Evolutionary conservation across 73 alveolate species (phyloP).

Genomic region (Paramecium caudatum): DNA sequence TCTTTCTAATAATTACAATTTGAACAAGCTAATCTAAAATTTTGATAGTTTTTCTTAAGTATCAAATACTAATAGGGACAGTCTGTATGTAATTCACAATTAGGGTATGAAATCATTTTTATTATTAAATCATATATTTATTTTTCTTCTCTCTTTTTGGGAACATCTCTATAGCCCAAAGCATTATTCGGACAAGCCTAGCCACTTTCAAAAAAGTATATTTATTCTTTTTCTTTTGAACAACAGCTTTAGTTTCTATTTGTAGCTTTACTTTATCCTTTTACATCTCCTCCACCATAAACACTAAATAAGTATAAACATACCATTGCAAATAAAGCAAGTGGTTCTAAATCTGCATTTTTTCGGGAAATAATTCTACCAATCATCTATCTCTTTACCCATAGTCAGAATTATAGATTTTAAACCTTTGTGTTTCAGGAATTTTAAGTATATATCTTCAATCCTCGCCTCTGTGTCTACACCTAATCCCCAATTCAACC

Average conservation of each 20-base stretch:
- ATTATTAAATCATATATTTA: no score
- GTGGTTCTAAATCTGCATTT: constrained; percentile 66
- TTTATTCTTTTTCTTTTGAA: constrained; percentile 10
- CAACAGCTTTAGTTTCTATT: background rate
- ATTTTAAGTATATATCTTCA: constrained; percentile 70
- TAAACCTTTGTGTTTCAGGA: background rate
- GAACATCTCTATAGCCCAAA: constrained; percentile 4
- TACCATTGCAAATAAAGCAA: constrained; percentile 72
- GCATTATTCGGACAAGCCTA: background rate
- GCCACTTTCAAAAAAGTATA: constrained; percentile 12
- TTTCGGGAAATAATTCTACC: constrained; percentile 72
- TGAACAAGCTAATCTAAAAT: no score
- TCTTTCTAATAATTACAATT: no score
- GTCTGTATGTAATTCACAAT: no score
- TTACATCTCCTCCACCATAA: constrained; percentile 16
- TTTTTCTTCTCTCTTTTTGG: background rate
- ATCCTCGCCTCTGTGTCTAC: constrained; percentile 61
- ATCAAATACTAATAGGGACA: no score
- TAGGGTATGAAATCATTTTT: no score
- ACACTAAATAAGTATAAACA: background rate
- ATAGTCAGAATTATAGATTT: background rate
- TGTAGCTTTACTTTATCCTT: constrained; percentile 11
- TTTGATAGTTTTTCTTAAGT: no score
- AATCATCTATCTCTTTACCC: constrained; percentile 71
- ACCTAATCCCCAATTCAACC: constrained; percentile 74